phyloP scores from a whole-genome alignment of 805 yeast species.

The Barnettozyma salicaria region DNA sequence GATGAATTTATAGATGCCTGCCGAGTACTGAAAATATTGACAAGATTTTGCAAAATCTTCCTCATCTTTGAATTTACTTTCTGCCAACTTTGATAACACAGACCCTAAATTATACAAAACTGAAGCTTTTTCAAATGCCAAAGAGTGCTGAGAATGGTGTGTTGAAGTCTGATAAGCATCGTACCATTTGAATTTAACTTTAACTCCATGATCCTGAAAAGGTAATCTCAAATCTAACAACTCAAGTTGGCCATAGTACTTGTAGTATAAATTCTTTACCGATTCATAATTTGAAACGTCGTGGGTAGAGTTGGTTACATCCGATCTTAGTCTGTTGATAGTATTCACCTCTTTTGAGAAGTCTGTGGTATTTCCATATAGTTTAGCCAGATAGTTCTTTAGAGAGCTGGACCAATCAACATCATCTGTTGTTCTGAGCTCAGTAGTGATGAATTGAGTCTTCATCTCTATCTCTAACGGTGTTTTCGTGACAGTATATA shows the following conservation, averaged over 20 bases:
- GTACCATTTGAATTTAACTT: conserved; percentile 67
- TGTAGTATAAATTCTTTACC: conserved; percentile 51
- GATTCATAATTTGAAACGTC: conserved; percentile 35
- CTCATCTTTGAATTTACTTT: conserved; percentile 27
- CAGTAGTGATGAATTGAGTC: conserved; percentile 19
- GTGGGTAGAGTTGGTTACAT: conserved; percentile 42
- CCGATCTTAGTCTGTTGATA: conserved; percentile 56
- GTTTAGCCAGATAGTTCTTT: conserved; percentile 46
- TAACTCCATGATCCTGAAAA: conserved; percentile 46
- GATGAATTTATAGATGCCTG: conserved; percentile 68
- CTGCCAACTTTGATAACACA: conserved; percentile 47
- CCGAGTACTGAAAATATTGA: conserved; percentile 61
- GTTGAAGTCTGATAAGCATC: conserved; percentile 57
- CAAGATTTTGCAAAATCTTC: conserved; percentile 53
- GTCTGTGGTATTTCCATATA: conserved; percentile 58
- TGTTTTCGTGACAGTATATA: not conserved
- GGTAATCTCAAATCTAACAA: conserved; percentile 75
- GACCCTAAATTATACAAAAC: conserved; percentile 75
- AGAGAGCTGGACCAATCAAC: conserved; percentile 64
- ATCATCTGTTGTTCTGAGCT: conserved; percentile 42
- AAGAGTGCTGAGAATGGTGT: conserved; percentile 61
- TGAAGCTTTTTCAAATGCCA: conserved; percentile 88
- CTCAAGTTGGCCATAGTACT: conserved; percentile 78
- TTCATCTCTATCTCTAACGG: conserved; percentile 2
- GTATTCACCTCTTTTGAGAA: conserved; percentile 49